phyloP scores from a whole-genome alignment of 2,329 filamentous ascomycete genomes.

The Alternaria sp. region DNA sequence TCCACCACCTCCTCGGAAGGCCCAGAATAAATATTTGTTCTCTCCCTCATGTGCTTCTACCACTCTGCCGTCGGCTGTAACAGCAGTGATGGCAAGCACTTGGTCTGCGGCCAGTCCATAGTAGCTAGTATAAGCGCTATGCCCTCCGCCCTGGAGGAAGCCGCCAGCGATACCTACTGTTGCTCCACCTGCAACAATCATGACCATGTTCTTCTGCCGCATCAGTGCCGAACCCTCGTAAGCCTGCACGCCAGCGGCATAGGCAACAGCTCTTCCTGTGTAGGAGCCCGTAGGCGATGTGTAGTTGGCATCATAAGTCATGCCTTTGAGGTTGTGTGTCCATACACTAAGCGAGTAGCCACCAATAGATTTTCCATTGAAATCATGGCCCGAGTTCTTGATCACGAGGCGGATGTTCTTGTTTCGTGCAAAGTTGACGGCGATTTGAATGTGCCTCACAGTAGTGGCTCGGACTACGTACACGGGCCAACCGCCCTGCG shows the following conservation, averaged over 20 bases:
- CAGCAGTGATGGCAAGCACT: constrained; percentile 37
- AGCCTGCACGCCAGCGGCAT: constrained; percentile 62
- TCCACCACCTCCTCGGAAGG: constrained; percentile 41
- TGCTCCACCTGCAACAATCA: constrained; percentile 63
- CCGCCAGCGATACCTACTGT: constrained; percentile 59
- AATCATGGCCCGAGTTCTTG: constrained; percentile 48
- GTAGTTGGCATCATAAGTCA: constrained; percentile 29
- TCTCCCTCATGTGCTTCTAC: constrained; percentile 32
- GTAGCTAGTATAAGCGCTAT: constrained; percentile 55
- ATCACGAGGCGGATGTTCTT: constrained; percentile 44
- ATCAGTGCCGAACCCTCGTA: constrained; percentile 59
- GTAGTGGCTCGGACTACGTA: constrained; percentile 39
- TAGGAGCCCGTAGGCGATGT: constrained; percentile 23
- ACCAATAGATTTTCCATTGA: constrained; percentile 25
- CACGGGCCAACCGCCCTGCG: constrained; percentile 36
- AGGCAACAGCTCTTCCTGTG: constrained; percentile 54
- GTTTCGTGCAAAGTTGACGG: constrained; percentile 44
- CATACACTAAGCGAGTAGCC: constrained; percentile 25
- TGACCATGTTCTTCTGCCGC: constrained; percentile 54
- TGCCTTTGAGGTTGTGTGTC: constrained; percentile 32
- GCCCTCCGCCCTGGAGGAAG: constrained; percentile 42
- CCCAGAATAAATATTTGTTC: constrained; percentile 42
- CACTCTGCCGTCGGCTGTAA: constrained; percentile 39
- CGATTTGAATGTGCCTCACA: constrained; percentile 36
- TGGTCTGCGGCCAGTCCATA: constrained; percentile 49